Evolutionary conservation across 805 yeast genomes (phyloP).

Genomic region (Sugiyamaella americana): DNA sequence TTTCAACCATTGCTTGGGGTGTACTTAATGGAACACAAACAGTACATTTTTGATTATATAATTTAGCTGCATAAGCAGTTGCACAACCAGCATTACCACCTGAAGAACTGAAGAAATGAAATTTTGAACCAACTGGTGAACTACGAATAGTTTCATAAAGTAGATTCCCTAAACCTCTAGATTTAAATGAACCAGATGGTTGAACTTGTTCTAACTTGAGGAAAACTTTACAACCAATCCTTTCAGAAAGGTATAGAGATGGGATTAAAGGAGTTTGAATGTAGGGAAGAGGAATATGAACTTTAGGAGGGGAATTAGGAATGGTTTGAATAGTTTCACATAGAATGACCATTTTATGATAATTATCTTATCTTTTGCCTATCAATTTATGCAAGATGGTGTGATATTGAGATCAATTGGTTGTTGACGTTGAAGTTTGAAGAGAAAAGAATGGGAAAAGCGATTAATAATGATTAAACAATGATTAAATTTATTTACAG

Average conservation of each 20-base stretch:
- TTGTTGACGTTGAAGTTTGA: too few relatives aligned
- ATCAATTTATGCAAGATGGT: too few relatives aligned
- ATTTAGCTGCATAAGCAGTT: constrained; percentile 82
- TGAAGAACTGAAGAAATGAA: constrained; percentile 72
- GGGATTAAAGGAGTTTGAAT: constrained; percentile 67
- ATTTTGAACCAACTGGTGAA: constrained; percentile 42
- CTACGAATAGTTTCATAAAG: constrained; percentile 45
- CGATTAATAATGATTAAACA: too few relatives aligned
- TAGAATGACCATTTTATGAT: not conserved
- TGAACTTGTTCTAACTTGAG: constrained; percentile 80
- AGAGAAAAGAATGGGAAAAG: too few relatives aligned
- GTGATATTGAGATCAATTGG: too few relatives aligned
- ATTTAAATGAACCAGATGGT: constrained; percentile 89
- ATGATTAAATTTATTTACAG: too few relatives aligned
- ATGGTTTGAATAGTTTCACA: not conserved
- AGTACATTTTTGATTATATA: constrained; percentile 51
- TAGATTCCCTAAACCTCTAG: constrained; percentile 92
- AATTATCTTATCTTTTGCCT: not conserved
- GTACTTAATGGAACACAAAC: constrained; percentile 54
- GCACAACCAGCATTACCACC: constrained; percentile 99
- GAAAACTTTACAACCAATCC: constrained; percentile 60
- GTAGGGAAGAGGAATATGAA: constrained; percentile 19
- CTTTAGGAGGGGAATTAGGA: not conserved
- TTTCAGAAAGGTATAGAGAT: constrained; percentile 69
- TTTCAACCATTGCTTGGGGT: constrained; percentile 40